These are phyloP conservation scores for Mycena kentingensis DNA, from an alignment of 768 basidiomycete species.

Conservation along the genomic window DNA sequence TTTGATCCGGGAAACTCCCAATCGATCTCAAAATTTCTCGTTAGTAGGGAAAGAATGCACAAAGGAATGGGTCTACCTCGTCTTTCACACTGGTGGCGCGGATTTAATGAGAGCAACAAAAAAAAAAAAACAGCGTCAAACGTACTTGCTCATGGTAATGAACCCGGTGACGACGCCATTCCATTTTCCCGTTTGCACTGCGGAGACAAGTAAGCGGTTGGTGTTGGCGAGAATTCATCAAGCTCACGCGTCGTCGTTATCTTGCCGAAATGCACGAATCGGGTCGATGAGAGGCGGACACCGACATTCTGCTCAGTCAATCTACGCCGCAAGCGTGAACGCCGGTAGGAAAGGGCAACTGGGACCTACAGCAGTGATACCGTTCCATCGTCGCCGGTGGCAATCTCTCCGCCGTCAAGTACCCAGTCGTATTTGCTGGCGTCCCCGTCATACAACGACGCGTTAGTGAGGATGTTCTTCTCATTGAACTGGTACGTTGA, in stretches of 20 bases:
- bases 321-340: background rate
- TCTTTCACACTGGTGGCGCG: background rate
- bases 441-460: conserved; percentile 72
- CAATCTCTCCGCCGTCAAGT: conserved; percentile 64
- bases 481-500: conserved; percentile 60
- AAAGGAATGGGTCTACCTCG: background rate
- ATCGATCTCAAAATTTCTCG: conserved; percentile 51
- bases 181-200: conserved; percentile 80
- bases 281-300: conserved; percentile 76
- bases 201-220: background rate
- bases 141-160: conserved; percentile 71
- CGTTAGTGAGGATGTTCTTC: conserved; percentile 65
- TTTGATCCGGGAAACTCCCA: conserved; percentile 77
- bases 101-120: background rate
- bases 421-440: conserved; percentile 73
- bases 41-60: background rate
- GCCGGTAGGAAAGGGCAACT: background rate
- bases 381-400: conserved; percentile 68
- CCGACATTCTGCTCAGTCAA: conserved; percentile 73
- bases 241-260: conserved; percentile 61
- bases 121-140: background rate
- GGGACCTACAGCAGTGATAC: conserved; percentile 50
- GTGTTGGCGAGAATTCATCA: background rate
- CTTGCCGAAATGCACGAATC: conserved; percentile 78
- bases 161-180: conserved; percentile 80